These are phyloP conservation scores for Saccharomyces paradoxus DNA, from an alignment of 805 yeast species.

Conservation along the genomic window DNA sequence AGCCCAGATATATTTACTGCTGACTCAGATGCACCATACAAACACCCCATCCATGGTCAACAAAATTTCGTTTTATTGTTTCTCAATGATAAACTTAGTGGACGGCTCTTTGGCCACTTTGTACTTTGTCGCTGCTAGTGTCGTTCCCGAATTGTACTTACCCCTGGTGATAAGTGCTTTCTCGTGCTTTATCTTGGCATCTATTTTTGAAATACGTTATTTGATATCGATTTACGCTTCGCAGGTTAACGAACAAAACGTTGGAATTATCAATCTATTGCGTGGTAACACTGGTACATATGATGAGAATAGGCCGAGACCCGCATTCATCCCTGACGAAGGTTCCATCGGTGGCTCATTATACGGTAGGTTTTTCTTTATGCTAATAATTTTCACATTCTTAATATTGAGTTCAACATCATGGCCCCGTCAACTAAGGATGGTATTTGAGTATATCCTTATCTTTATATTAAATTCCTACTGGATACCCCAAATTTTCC, in stretches of 20 bases:
- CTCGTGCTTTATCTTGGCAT: slow-evolving; percentile 57
- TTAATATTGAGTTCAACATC: slow-evolving; percentile 46
- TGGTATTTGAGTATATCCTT: slow-evolving; percentile 47
- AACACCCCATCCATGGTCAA: slow-evolving; percentile 77
- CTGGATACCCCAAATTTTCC: slow-evolving; percentile 83
- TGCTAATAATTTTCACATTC: slow-evolving; percentile 47
- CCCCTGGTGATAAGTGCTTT: slow-evolving; percentile 65
- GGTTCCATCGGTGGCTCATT: slow-evolving; percentile 49
- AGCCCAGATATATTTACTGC: slow-evolving; percentile 46
- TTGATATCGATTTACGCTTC: slow-evolving; percentile 57
- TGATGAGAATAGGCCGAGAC: slow-evolving; percentile 15
- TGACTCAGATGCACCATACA: slow-evolving; percentile 62
- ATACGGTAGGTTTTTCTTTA: slow-evolving; percentile 49
- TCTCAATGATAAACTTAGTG: slow-evolving; percentile 52
- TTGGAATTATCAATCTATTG: slow-evolving; percentile 57
- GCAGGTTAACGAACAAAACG: slow-evolving; percentile 63
- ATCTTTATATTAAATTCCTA: slow-evolving; percentile 53
- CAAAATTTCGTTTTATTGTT: slow-evolving; percentile 60
- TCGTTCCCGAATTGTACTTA: slow-evolving; percentile 50
- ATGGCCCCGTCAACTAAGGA: slow-evolving; percentile 56
- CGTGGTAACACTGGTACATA: slow-evolving; percentile 39
- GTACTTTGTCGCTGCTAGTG: slow-evolving; percentile 49
- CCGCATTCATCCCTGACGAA: slow-evolving; percentile 38
- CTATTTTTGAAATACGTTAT: slow-evolving; percentile 69
- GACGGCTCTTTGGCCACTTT: slow-evolving; percentile 66